A percentile compares a stretch with the other conserved stretches of the same genome.
Evolutionary conservation across 129 eudicot genomes (phyloP).

Genomic region (Heracleum sosnowskyi): DNA sequence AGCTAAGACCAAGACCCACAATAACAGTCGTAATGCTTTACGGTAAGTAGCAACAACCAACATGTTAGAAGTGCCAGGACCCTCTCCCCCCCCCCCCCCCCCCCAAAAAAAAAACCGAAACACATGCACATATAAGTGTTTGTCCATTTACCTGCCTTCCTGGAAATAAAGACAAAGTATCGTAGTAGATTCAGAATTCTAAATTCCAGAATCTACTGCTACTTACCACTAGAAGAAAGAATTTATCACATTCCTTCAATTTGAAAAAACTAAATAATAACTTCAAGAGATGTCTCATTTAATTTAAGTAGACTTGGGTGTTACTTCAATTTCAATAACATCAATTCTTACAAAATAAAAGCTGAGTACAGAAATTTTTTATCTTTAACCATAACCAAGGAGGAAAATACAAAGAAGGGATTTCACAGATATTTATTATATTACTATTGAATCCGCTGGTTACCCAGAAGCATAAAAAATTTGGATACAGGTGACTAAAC

Average conservation of each 20-base stretch:
- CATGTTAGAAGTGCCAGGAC: not conserved
- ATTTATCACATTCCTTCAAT: not conserved
- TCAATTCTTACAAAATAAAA: not conserved
- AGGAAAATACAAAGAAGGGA: not conserved
- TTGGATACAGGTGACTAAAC: slow-evolving; percentile 2
- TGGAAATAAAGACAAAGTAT: not conserved
- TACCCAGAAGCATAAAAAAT: not conserved
- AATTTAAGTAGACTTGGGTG: not conserved
- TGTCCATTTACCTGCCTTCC: not conserved
- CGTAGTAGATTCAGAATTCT: not conserved
- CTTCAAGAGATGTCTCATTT: not conserved
- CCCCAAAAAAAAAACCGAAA: no score
- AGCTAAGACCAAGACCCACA: not conserved
- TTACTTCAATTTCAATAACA: not conserved
- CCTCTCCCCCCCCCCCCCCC: not conserved
- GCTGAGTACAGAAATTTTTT: not conserved
- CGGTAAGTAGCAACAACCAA: not conserved
- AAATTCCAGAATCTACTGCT: not conserved
- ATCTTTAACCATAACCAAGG: not conserved
- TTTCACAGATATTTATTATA: not conserved
- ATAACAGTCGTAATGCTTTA: not conserved
- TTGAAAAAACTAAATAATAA: not conserved
- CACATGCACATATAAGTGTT: not conserved
- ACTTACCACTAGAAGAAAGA: not conserved
- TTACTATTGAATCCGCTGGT: not conserved